Percentiles rank a stretch among this genome's conserved stretches.
Conservation (phyloP, 177 flowering plant genomes). For the Vitis hybrid region DNA sequence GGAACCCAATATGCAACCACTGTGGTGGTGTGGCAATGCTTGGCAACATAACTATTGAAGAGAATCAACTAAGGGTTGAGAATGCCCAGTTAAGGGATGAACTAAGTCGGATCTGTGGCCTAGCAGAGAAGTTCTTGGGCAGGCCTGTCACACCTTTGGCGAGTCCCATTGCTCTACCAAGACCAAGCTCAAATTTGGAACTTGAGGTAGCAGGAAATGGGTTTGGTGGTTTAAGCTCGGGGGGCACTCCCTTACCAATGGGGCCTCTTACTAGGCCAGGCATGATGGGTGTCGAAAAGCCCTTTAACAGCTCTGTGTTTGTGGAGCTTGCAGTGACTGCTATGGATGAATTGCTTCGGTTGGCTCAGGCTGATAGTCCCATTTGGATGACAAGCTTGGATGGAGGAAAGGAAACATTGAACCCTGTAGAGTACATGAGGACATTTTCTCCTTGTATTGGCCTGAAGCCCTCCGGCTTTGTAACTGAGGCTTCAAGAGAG, state of each 20-base stretch:
- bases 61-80: slow-evolving; percentile 48
- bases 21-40: slow-evolving; percentile 47
- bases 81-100: slow-evolving; percentile 52
- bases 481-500: slow-evolving; percentile 48
- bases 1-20: slow-evolving; percentile 36
- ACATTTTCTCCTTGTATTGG: slow-evolving; percentile 33
- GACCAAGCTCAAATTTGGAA: slow-evolving; percentile 29
- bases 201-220: slow-evolving; percentile 45
- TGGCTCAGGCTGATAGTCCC: slow-evolving; percentile 33
- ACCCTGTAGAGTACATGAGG: slow-evolving; percentile 45
- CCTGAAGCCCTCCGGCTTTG: slow-evolving; percentile 25
- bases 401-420: slow-evolving; percentile 28
- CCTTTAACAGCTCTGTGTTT: slow-evolving; percentile 25
- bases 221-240: slow-evolving; percentile 21
- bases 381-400: slow-evolving; percentile 43
- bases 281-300: slow-evolving; percentile 13
- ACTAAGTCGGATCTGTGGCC: slow-evolving; percentile 29
- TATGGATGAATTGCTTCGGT: slow-evolving; percentile 44
- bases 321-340: slow-evolving; percentile 42
- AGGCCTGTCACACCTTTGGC: slow-evolving; percentile 27
- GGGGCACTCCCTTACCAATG: slow-evolving; percentile 20
- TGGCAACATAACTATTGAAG: slow-evolving; percentile 34
- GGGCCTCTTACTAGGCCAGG: slow-evolving; percentile 22
- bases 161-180: slow-evolving; percentile 9
- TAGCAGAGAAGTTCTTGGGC: slow-evolving; percentile 43